Base-by-base conservation (phyloP, 108 stramenopile genomes). In the Cyclotella kingstonii region DNA sequence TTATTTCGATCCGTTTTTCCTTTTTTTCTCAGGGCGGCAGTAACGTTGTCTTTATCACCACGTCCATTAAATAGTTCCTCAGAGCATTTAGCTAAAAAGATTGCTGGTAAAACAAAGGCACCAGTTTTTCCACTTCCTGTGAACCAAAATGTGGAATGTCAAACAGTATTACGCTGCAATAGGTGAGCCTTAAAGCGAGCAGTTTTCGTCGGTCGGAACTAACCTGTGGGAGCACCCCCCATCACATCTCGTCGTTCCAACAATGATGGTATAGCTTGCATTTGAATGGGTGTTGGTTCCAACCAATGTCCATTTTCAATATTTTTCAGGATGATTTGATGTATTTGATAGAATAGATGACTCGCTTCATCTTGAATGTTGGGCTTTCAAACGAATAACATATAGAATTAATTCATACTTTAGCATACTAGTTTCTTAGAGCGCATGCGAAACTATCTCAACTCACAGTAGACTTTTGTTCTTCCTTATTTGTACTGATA, bases 261-360 rank as follows among this genome's bases (percentile, higher is more conserved):
- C 9, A 95, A 61, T 14, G 82, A 66, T 9, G 95, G 94, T 6
- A 94, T 63, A 18, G 83, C 78, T 60, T 96, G 96, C 96, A 96
- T 96, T 65, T 96, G 96, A 41, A 96, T 84, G 2, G 96, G 87
- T 12, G 92, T 96, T 18, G 96, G 96, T 48, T 96, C 91, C 64
- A 82, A 83, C 97, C 97, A 99, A 17, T 70, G 56, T 3, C 95
- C 93, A 6, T 52, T 44, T 71, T 99, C 98, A 35, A 97, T 86
- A 53, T 97, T 96, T 22, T 68, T 51, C 25, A 80, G 71, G 49
- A 89, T 73, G 8, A 80, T 74, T 34, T 59, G 53, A 27, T 52
- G 38, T 34, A 87, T 46, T 26, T 22, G 58, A 54, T 59, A 44
- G 43, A 87, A 90, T 75, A 60, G 47, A 30, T 23, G 60, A 25